Evolutionary conservation across 768 basidiomycete species (phyloP).

Genomic region (Leccinum aurantiacum): DNA sequence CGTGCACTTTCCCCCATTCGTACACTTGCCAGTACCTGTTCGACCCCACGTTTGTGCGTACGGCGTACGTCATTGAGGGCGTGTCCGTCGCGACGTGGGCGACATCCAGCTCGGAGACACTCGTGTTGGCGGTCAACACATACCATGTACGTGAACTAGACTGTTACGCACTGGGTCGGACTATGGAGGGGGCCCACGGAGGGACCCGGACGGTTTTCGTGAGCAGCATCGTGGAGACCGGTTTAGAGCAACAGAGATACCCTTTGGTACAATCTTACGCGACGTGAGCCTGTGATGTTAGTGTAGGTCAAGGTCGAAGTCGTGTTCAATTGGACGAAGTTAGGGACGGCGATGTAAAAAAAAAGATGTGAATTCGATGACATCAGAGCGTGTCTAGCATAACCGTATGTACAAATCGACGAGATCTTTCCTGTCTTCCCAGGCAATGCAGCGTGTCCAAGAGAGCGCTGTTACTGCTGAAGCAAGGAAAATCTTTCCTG

Average conservation of each 20-base stretch:
- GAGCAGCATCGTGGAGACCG: no score
- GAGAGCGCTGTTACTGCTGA: not conserved
- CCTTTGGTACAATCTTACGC: not conserved
- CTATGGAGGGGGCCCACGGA: no score
- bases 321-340: not conserved
- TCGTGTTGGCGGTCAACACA: constrained; percentile 54
- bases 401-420: not conserved
- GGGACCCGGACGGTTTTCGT: no score
- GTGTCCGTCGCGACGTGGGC: constrained; percentile 55
- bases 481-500: not conserved
- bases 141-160: constrained; percentile 41
- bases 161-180: constrained; percentile 17
- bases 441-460: not conserved
- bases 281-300: not conserved
- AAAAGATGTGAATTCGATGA: no score
- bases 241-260: not conserved
- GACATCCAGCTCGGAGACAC: constrained; percentile 33
- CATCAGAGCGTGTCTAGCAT: not conserved
- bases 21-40: constrained; percentile 49
- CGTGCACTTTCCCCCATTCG: constrained; percentile 54
- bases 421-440: not conserved
- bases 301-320: not conserved
- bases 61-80: constrained; percentile 39
- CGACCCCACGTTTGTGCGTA: constrained; percentile 38
- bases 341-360: not conserved